These are phyloP conservation scores for Psilocybe cubensis DNA, from an alignment of 768 basidiomycete species.

Conservation along the genomic window DNA sequence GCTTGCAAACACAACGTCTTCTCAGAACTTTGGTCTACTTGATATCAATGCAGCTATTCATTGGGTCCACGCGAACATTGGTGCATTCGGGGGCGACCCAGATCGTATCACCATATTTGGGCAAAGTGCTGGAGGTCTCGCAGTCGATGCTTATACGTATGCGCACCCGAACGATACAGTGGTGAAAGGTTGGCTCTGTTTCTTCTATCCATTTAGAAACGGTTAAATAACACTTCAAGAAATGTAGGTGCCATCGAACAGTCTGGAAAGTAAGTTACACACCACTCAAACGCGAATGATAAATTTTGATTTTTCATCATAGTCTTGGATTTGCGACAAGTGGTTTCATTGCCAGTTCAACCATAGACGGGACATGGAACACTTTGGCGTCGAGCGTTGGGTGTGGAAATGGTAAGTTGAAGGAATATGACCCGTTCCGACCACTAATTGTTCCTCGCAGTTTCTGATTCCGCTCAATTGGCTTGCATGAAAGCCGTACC, in stretches of 20 bases:
- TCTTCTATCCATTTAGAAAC: background rate
- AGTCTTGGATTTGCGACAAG: slow-evolving; percentile 17
- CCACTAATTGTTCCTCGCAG: slow-evolving; percentile 3
- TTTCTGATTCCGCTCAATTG: slow-evolving; percentile 31
- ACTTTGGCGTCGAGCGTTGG: slow-evolving; percentile 32
- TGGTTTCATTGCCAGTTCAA: slow-evolving; percentile 7
- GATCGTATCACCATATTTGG: slow-evolving; percentile 41
- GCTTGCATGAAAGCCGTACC: slow-evolving; percentile 40
- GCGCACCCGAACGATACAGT: slow-evolving; percentile 36
- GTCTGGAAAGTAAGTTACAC: slow-evolving; percentile 36
- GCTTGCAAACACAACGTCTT: slow-evolving; percentile 21
- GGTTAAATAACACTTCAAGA: background rate
- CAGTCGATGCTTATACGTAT: slow-evolving; percentile 37
- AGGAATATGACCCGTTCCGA: no score
- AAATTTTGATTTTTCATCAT: background rate
- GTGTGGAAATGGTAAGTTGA: slow-evolving; percentile 35
- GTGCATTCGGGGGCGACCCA: slow-evolving; percentile 44
- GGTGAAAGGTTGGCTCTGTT: slow-evolving; percentile 24
- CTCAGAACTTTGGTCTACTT: slow-evolving; percentile 44
- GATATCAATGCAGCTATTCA: slow-evolving; percentile 44
- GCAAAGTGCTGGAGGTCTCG: slow-evolving; percentile 39
- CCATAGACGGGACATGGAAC: slow-evolving; percentile 33
- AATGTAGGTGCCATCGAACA: slow-evolving; percentile 36
- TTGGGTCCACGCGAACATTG: slow-evolving; percentile 53
- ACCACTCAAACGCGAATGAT: background rate